Evolutionary conservation across 495 filamentous ascomycete species (phyloP).

Genomic region (Penicillium crystallinum): DNA sequence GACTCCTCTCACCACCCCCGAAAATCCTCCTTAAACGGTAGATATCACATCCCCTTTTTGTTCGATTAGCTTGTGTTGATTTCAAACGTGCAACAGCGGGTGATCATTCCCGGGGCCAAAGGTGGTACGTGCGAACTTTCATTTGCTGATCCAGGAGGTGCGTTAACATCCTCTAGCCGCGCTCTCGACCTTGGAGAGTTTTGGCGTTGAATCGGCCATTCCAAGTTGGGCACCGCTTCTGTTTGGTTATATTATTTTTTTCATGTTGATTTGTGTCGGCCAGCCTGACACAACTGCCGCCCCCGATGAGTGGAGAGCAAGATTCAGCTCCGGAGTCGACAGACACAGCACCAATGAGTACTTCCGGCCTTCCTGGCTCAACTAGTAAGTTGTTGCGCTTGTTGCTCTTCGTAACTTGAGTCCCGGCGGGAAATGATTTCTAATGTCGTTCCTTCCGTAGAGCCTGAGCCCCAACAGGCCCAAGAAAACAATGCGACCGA

Average conservation of each 20-base stretch:
- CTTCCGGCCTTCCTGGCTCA: conserved; percentile 24
- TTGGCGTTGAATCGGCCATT: conserved; percentile 4
- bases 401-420: background rate
- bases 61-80: conserved; percentile 11
- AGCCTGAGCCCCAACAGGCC: conserved; percentile 26
- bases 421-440: conserved; percentile 1
- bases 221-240: background rate
- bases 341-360: conserved; percentile 35
- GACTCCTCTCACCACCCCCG: conserved; percentile 8
- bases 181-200: conserved; percentile 12
- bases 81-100: conserved; percentile 5
- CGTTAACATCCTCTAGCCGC: conserved; percentile 26
- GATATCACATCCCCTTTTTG: conserved; percentile 1
- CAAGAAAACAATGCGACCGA: conserved; percentile 24
- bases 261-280: conserved; percentile 3
- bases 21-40: background rate
- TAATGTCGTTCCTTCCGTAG: conserved; percentile 19
- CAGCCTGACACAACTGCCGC: conserved; percentile 16
- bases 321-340: conserved; percentile 29
- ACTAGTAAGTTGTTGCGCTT: conserved; percentile 14
- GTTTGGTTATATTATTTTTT: conserved; percentile 6
- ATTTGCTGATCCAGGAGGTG: conserved; percentile 38
- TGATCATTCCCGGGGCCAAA: conserved; percentile 17
- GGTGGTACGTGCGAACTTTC: conserved; percentile 23
- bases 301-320: conserved; percentile 37